Evolutionary conservation across 192 early-diverging fungal species (phyloP), one percentile per base, ranked within the genome.

Genomic region (Fimicolochytrium jonesii): DNA sequence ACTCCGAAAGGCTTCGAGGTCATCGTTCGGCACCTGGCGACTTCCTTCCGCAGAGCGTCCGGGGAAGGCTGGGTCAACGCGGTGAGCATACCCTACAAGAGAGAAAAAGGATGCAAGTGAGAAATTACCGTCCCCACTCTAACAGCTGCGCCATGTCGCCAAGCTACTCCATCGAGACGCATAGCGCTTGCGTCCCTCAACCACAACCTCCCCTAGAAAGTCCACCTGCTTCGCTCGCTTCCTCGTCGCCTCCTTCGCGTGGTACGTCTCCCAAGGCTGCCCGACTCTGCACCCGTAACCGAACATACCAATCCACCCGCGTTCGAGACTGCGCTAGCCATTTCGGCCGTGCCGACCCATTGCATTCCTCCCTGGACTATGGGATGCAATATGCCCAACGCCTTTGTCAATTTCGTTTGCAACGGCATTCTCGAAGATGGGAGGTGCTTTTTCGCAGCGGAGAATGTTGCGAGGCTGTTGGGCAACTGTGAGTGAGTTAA

Each of bases 1-100:
- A 91, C 89, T 49, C 88, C 89, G 51, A 91, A 91, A 4, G 89
- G 89, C 59, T 88, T 88, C 61, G 60, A 72, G 35, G 89, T 91
- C 85, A 91, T 82, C 43, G 62, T 79, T 31, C 87, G 68, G 77
- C 86, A 88, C 26, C 89, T 80, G 26, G 53, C 74, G 64, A 91
- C 90, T 67, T 90, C 89, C 22, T 67, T 67, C 55, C 82, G 78
- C n/a, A 90, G 66, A 53, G 75, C 81, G 41, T 88, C 87, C 6
- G 89, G 89, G 0, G 89, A 88, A 32, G 89, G 89, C 64, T 91
- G 88, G 26, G 89, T 90, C 56, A 55, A 25, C 3, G 80, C 87
- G 9, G 88, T 90, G 32, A 90, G 71, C 22, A 90, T 69, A 41
- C 86, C 80, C 72, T 69, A 48, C 11, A 48, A 48, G 15, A 48